Conservation (phyloP, 768 basidiomycete genomes). For the Serpula lacrymans region DNA sequence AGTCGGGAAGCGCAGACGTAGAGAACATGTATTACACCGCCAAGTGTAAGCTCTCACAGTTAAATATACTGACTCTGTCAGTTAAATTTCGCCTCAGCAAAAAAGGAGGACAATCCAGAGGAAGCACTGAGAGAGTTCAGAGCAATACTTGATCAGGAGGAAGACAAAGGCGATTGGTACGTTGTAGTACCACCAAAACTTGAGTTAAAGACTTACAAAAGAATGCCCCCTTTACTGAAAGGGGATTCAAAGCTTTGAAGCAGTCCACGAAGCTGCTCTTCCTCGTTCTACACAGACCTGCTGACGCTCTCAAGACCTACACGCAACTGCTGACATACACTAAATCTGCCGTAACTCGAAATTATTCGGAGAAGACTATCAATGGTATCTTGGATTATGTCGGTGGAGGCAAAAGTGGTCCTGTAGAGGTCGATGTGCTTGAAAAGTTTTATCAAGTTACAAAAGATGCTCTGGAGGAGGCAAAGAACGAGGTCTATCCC, state of each 20-base stretch:
- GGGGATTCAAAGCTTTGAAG: conserved; percentile 99
- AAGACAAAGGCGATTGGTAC: conserved; percentile 93
- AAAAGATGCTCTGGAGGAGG: conserved; percentile 83
- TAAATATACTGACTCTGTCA: neutral
- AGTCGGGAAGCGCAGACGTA: conserved; percentile 79
- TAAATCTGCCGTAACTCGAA: conserved; percentile 91
- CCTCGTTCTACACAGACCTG: conserved; percentile 70
- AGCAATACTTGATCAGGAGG: conserved; percentile 84
- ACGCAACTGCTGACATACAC: conserved; percentile 87
- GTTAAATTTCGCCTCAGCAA: conserved; percentile 43
- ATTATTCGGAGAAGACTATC: conserved; percentile 98
- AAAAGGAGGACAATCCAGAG: conserved; percentile 93
- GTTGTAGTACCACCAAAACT: conserved; percentile 15
- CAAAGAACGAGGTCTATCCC: conserved; percentile 84
- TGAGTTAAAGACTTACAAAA: neutral
- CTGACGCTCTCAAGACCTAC: conserved; percentile 85
- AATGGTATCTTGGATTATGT: conserved; percentile 98
- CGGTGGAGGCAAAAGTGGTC: conserved; percentile 80
- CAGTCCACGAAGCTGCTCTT: conserved; percentile 95
- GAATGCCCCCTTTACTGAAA: no score
- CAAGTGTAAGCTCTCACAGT: conserved; percentile 68
- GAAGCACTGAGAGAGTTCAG: conserved; percentile 88
- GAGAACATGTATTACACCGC: conserved; percentile 99
- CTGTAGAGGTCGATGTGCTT: conserved; percentile 78
- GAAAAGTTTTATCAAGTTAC: conserved; percentile 97